phyloP scores from a whole-genome alignment of 108 stramenopile species.

The Fragilaria radians region DNA sequence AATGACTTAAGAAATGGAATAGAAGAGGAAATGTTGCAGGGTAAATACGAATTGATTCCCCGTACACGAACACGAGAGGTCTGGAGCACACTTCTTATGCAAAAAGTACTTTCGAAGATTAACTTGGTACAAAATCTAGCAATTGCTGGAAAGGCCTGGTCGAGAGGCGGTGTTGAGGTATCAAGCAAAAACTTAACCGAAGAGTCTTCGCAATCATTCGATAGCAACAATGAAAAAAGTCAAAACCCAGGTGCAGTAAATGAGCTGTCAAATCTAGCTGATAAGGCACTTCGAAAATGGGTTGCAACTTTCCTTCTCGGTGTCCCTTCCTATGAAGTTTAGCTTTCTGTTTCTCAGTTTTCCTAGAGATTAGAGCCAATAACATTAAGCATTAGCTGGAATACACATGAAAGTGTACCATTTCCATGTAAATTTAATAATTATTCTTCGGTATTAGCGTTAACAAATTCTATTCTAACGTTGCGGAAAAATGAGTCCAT shows the following conservation, averaged over 20 bases:
- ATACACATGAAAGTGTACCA: too few species aligned
- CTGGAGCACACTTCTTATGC: constrained; percentile 39
- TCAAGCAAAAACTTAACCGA: not conserved
- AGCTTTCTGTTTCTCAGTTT: not conserved
- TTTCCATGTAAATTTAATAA: too few species aligned
- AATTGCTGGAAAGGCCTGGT: constrained; percentile 49
- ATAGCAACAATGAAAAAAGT: constrained; percentile 66
- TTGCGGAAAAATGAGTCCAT: too few species aligned
- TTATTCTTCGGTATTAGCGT: too few species aligned
- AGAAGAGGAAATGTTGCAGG: constrained; percentile 50
- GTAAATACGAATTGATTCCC: constrained; percentile 57
- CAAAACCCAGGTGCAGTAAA: constrained; percentile 68
- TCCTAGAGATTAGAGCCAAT: too few species aligned
- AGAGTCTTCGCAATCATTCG: constrained; percentile 46
- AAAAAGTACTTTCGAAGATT: constrained; percentile 38
- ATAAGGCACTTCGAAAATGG: constrained; percentile 73
- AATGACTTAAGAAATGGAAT: constrained; percentile 40
- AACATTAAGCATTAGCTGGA: too few species aligned
- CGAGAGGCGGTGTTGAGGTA: constrained; percentile 12
- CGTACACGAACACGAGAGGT: constrained; percentile 26
- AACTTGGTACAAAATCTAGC: constrained; percentile 40
- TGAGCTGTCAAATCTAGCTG: constrained; percentile 58
- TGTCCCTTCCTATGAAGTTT: constrained; percentile 27
- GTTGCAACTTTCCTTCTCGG: constrained; percentile 70
- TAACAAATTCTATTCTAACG: too few species aligned